These are phyloP conservation scores for Geotrichum reessii DNA, from an alignment of 1,139 yeast species.

Conservation along the genomic window DNA sequence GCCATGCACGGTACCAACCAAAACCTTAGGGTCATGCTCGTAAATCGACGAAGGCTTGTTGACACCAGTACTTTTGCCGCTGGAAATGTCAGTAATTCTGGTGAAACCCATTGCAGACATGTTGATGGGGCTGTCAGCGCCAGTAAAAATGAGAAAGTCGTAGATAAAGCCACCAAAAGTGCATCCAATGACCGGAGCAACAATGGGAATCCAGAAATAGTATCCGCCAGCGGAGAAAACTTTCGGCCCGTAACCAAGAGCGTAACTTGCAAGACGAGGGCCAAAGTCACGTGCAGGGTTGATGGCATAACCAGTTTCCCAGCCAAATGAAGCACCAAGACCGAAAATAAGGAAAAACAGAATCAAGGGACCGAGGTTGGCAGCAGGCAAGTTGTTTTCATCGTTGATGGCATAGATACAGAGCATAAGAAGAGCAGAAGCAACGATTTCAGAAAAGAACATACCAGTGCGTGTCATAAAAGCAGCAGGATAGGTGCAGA, in stretches of 20 bases:
- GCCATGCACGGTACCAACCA: slow-evolving; percentile 18
- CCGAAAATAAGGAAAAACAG: slow-evolving; percentile 42
- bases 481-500: slow-evolving; percentile 44
- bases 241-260: slow-evolving; percentile 43
- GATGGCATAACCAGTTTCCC: slow-evolving; percentile 49
- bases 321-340: slow-evolving; percentile 44
- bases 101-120: slow-evolving; percentile 35
- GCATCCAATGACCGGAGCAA: slow-evolving; percentile 44
- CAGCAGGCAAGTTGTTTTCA: slow-evolving; percentile 44
- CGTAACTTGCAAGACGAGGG: slow-evolving; percentile 45
- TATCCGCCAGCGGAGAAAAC: slow-evolving; percentile 40
- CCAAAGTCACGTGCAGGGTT: slow-evolving; percentile 51
- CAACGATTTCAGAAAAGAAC: slow-evolving; percentile 43
- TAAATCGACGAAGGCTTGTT: background rate
- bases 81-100: background rate
- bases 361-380: slow-evolving; percentile 43
- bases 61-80: background rate
- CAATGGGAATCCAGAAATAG: slow-evolving; percentile 49
- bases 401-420: slow-evolving; percentile 47
- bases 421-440: slow-evolving; percentile 42
- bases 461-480: slow-evolving; percentile 43
- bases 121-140: slow-evolving; percentile 46
- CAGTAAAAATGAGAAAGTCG: slow-evolving; percentile 46
- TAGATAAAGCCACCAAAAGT: slow-evolving; percentile 43
- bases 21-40: slow-evolving; percentile 15